A percentile compares a stretch with the other conserved stretches of the same genome.
phyloP scores from a whole-genome alignment of 2,329 filamentous ascomycete genomes.

The Alternaria postmessia region DNA sequence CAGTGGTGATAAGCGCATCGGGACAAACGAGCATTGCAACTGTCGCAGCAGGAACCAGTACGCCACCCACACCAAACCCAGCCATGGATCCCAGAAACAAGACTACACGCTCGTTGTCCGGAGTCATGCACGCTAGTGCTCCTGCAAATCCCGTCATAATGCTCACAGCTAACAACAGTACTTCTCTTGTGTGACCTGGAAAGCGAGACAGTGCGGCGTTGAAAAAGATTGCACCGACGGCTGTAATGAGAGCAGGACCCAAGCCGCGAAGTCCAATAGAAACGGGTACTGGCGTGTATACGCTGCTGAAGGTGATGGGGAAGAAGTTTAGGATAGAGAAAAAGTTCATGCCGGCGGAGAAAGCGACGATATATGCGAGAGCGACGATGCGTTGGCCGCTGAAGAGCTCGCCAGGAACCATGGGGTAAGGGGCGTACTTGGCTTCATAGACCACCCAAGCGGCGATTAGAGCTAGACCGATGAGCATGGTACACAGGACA shows the following conservation, averaged over 20 bases:
- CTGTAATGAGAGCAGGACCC: neutral
- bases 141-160: conserved; percentile 47
- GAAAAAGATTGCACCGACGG: conserved; percentile 26
- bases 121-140: conserved; percentile 40
- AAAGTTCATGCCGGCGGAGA: neutral
- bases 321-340: neutral
- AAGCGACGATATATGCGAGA: neutral
- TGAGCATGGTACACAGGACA: conserved; percentile 47
- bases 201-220: conserved; percentile 40
- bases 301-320: neutral
- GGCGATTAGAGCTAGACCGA: conserved; percentile 43
- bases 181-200: conserved; percentile 33
- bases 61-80: conserved; percentile 50
- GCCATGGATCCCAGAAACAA: conserved; percentile 45
- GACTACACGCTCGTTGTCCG: conserved; percentile 41
- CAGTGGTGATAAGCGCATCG: conserved; percentile 46
- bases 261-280: neutral
- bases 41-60: conserved; percentile 46
- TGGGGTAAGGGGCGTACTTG: neutral
- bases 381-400: neutral
- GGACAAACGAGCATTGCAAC: conserved; percentile 47
- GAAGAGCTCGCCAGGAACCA: neutral
- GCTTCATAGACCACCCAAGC: conserved; percentile 29
- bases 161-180: conserved; percentile 40
- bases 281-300: neutral